A percentile compares a stretch with the other conserved stretches of the same genome.
These are phyloP conservation scores for Penicillium ochrochloron DNA, from an alignment of 495 filamentous ascomycete species.

Conservation along the genomic window DNA sequence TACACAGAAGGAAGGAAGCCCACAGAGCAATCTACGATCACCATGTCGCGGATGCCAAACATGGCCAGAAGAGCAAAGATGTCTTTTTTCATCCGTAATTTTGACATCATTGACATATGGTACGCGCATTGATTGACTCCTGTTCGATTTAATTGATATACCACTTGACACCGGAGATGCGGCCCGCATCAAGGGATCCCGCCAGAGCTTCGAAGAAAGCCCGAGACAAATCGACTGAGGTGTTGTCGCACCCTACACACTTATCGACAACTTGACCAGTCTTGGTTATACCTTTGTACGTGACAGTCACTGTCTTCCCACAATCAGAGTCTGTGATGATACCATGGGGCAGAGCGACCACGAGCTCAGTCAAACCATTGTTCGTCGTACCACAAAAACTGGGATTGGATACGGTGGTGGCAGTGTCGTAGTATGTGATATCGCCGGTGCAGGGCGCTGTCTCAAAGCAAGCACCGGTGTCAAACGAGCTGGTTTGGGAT, in stretches of 20 bases:
- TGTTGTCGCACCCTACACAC: constrained; percentile 67
- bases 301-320: constrained; percentile 67
- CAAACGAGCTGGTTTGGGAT: constrained; percentile 27
- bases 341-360: constrained; percentile 49
- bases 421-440: constrained; percentile 55
- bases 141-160: constrained; percentile 34
- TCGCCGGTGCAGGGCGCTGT: constrained; percentile 44
- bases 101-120: too few species aligned
- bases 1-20: too few species aligned
- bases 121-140: too few species aligned
- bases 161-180: constrained; percentile 41
- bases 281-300: constrained; percentile 57
- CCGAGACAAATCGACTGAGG: constrained; percentile 52
- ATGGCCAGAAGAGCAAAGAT: too few species aligned
- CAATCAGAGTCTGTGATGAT: constrained; percentile 68
- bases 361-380: constrained; percentile 44
- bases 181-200: constrained; percentile 30
- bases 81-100: too few species aligned
- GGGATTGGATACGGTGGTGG: constrained; percentile 37
- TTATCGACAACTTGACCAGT: constrained; percentile 69
- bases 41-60: too few species aligned
- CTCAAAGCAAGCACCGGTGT: constrained; percentile 41
- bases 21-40: too few species aligned
- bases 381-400: constrained; percentile 52
- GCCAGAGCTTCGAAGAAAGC: constrained; percentile 46